Percentiles rank a stretch among this genome's conserved stretches.
Evolutionary conservation across 345 rosid species (phyloP).

Genomic region (Dovyalis caffra): DNA sequence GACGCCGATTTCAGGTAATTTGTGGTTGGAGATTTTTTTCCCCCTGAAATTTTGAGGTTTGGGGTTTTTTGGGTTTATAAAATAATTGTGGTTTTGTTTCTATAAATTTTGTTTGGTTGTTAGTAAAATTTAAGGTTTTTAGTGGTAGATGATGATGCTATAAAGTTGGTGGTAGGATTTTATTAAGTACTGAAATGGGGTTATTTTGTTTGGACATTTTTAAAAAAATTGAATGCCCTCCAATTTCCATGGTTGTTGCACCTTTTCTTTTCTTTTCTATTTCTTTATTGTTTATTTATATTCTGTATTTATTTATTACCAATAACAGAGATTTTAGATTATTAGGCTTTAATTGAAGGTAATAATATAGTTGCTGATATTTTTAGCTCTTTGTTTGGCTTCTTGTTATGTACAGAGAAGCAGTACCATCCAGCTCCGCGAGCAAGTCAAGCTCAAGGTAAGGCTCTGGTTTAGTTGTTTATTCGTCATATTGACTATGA

Average conservation of each 20-base stretch:
- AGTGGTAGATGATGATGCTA: background rate
- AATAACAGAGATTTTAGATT: background rate
- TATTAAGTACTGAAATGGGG: background rate
- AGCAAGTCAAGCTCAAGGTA: conserved; percentile 51
- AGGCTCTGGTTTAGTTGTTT: background rate
- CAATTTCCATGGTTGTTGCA: background rate
- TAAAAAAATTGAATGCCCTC: background rate
- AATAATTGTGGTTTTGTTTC: conserved; percentile 1
- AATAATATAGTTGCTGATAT: background rate
- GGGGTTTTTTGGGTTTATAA: background rate
- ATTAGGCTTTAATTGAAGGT: background rate
- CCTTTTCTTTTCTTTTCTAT: background rate
- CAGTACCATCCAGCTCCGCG: conserved; percentile 39
- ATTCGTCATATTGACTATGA: background rate
- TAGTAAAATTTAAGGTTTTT: background rate
- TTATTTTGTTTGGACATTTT: background rate
- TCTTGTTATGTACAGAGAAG: conserved; percentile 34
- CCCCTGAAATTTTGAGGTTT: background rate
- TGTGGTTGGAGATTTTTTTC: background rate
- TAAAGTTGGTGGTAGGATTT: conserved; percentile 10
- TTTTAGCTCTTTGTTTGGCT: background rate
- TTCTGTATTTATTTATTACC: background rate
- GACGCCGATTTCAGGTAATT: conserved; percentile 47
- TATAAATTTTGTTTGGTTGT: background rate
- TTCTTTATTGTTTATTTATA: background rate